phyloP scores from a whole-genome alignment of 2,329 filamentous ascomycete species.

The Hysterium pulicare region DNA sequence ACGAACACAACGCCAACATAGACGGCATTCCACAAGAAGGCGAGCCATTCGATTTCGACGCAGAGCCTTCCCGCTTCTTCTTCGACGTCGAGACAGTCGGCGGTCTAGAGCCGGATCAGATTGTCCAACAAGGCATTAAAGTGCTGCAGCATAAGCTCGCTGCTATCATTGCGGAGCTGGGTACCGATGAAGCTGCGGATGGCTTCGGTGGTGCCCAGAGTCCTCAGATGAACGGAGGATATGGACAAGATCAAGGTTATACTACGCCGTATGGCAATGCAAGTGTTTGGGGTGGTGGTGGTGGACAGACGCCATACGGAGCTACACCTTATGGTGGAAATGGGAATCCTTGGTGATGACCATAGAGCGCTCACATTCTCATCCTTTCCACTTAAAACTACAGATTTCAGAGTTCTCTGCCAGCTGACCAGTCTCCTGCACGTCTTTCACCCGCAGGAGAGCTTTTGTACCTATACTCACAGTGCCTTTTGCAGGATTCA shows the following conservation, averaged over 20 bases:
- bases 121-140: conserved; percentile 84
- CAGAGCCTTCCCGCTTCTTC: conserved; percentile 81
- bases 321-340: conserved; percentile 55
- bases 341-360: conserved; percentile 4
- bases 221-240: conserved; percentile 53
- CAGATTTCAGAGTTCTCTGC: no score
- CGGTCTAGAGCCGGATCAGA: conserved; percentile 81
- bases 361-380: no score
- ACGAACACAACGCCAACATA: conserved; percentile 74
- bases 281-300: conserved; percentile 63
- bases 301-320: conserved; percentile 54
- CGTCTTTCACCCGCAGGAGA: no score
- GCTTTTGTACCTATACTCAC: no score
- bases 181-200: conserved; percentile 50
- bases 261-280: conserved; percentile 62
- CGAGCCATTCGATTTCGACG: conserved; percentile 87
- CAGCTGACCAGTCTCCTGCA: no score
- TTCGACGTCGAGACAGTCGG: conserved; percentile 89
- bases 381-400: no score
- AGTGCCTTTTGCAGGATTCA: no score
- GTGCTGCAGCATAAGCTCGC: conserved; percentile 89
- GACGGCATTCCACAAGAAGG: conserved; percentile 74
- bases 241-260: conserved; percentile 60
- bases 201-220: conserved; percentile 64
- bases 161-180: conserved; percentile 65